These are phyloP conservation scores for Penicillium sp. DNA, from an alignment of 2,329 filamentous ascomycete genomes.

Conservation along the genomic window DNA sequence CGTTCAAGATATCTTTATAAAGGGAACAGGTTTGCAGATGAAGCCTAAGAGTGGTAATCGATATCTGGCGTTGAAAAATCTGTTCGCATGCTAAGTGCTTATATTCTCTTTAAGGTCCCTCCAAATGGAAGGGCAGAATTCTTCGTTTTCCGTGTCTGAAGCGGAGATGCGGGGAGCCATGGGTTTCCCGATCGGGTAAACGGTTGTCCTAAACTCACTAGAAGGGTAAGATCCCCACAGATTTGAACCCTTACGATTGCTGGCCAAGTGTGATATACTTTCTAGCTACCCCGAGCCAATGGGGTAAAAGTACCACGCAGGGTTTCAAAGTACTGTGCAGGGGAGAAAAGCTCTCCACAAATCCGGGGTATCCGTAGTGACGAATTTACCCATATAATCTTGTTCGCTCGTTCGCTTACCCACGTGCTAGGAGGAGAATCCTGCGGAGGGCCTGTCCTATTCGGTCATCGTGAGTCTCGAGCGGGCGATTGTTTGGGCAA, in stretches of 20 bases:
- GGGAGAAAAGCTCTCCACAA: background rate
- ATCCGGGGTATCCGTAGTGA: background rate
- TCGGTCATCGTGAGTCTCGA: background rate
- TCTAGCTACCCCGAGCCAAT: background rate
- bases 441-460: background rate
- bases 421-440: background rate
- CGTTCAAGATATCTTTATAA: background rate
- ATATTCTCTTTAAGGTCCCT: background rate
- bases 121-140: background rate
- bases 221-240: background rate
- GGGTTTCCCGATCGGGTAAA: background rate
- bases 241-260: background rate
- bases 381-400: background rate
- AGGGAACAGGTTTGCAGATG: background rate
- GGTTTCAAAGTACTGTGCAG: background rate
- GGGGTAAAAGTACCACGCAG: background rate
- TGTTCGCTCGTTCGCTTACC: background rate
- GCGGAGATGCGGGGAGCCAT: constrained; percentile 1
- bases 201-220: background rate
- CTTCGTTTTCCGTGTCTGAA: background rate
- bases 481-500: background rate
- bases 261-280: background rate
- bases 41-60: background rate
- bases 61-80: background rate
- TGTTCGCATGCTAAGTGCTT: background rate